Conservation (phyloP, 306 rosid genomes). For the Malus domestica region ASM211411v1 NC_041799.1:1255501-1256000, state of each 20-base stretch:
- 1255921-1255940: constrained; percentile 54
- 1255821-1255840: constrained; percentile 26
- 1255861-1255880: constrained; percentile 99
- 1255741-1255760: neutral
- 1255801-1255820: neutral
- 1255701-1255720: constrained; percentile 41
- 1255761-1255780: neutral
- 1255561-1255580: constrained; percentile 82
- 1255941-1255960: constrained; percentile 48
- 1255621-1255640: constrained; percentile 98
- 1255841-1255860: constrained; percentile 42
- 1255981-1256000: neutral
- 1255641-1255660: constrained; percentile 91
- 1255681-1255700: constrained; percentile 95
- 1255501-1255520: constrained; percentile 73
- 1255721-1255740: neutral
- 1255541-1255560: constrained; percentile 81
- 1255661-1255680: constrained; percentile 78
- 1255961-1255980: neutral
- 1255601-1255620: constrained; percentile 93
- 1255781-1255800: neutral
- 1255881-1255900: constrained; percentile 76
- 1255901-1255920: constrained; percentile 71
- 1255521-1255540: constrained; percentile 71
- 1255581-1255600: constrained; percentile 97